A percentile compares a stretch with the other conserved stretches of the same genome.
These are phyloP conservation scores for Fusarium euwallaceae DNA, from an alignment of 2,329 filamentous ascomycete genomes.

Conservation along the genomic window DNA sequence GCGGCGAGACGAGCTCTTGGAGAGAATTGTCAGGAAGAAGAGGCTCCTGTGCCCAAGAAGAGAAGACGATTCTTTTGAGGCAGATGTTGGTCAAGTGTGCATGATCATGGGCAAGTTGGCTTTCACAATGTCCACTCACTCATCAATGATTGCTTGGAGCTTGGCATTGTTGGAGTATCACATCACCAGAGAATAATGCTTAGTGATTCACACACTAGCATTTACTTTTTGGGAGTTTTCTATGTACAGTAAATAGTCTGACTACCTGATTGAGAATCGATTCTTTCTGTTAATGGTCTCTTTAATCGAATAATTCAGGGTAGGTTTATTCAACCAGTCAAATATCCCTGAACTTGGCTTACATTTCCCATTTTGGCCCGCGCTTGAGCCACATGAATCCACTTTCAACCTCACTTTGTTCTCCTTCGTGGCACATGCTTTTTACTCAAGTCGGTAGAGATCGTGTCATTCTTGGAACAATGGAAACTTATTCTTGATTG, in stretches of 20 bases:
- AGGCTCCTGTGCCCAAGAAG: slow-evolving; percentile 26
- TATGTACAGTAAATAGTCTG: background rate
- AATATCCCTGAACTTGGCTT: slow-evolving; percentile 17
- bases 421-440: slow-evolving; percentile 4
- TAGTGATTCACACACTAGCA: background rate
- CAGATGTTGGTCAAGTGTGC: background rate
- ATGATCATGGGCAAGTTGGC: background rate
- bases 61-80: slow-evolving; percentile 35
- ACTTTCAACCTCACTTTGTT: slow-evolving; percentile 18
- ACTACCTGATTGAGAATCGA: background rate
- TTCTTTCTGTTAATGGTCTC: background rate
- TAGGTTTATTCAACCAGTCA: slow-evolving; percentile 8
- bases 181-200: background rate
- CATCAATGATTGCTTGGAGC: background rate
- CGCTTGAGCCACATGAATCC: slow-evolving; percentile 4
- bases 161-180: background rate
- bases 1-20: slow-evolving; percentile 39
- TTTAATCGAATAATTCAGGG: slow-evolving; percentile 1
- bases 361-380: slow-evolving; percentile 14
- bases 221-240: background rate
- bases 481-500: background rate
- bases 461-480: background rate
- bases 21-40: slow-evolving; percentile 5
- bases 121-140: too few species aligned
- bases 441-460: background rate